Evolutionary conservation across 192 early-diverging fungal genomes (phyloP), one percentile per base, ranked within the genome.

Genomic region (Gonapodya sp.): DNA sequence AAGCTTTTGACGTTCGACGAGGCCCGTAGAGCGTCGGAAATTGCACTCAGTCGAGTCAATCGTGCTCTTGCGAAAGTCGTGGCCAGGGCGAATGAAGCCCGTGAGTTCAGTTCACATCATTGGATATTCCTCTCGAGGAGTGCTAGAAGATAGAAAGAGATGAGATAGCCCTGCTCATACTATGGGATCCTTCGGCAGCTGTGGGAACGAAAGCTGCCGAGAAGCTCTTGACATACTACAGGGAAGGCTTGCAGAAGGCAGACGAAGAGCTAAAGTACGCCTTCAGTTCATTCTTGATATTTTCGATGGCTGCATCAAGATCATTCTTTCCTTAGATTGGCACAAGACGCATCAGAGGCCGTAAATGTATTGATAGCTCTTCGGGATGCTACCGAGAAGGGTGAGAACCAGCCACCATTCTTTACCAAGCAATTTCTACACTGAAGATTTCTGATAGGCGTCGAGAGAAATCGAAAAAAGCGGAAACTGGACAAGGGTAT

Each of bases 401-500:
- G 46, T 64, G 46, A 64, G 46, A 16, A 16, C 24, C 8, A 64
- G 8, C 8, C n/a, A n/a, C n/a, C n/a, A n/a, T n/a, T n/a, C n/a
- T n/a, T n/a, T n/a, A n/a, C n/a, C n/a, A n/a, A n/a, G n/a, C n/a
- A n/a, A n/a, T n/a, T n/a, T n/a, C n/a, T n/a, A n/a, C n/a, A n/a
- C n/a, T n/a, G n/a, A n/a, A n/a, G n/a, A n/a, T 64, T 8, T 64
- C 24, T 64, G 8, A 64, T 64, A 64, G 46, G 46, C 8, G 46
- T 64, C 46, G 46, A 64, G 8, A 24, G 46, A 8, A 64, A 64
- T 16, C 8, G 46, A 64, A 64, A 64, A 64, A 8, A 24, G 8
- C 46, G 46, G 46, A 64, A 64, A 24, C 46, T 64, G 46, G 46
- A 64, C 46, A 64, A 64, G 46, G 46, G 46, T 64, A n/a, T n/a